Evolutionary conservation across 2,329 filamentous ascomycete species (phyloP).

Genomic region (Claviceps monticola): DNA sequence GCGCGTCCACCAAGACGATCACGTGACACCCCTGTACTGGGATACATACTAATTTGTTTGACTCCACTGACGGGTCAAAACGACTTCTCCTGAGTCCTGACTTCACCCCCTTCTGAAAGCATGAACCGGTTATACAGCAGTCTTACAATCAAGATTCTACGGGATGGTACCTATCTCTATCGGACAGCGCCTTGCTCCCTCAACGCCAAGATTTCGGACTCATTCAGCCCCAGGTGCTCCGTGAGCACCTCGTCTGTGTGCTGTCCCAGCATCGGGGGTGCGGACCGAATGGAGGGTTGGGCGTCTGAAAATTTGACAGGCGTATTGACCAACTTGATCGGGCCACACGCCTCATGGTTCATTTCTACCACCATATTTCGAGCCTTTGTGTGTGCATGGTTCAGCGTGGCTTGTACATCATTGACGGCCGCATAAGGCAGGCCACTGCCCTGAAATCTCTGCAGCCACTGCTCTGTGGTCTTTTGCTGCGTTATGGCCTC

Average conservation of each 20-base stretch:
- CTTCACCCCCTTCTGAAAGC: neutral
- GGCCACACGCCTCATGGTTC: conserved; percentile 69
- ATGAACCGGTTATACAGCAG: neutral
- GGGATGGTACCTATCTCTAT: conserved; percentile 15
- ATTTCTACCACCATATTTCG: conserved; percentile 83
- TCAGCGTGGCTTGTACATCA: conserved; percentile 72
- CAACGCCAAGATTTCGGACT: conserved; percentile 45
- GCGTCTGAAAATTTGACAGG: conserved; percentile 88
- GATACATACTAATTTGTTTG: no score
- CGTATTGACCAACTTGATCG: conserved; percentile 82
- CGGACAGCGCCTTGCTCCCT: conserved; percentile 53
- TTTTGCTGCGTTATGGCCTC: conserved; percentile 59
- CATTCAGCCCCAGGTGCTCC: conserved; percentile 46
- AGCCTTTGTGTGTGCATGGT: conserved; percentile 72
- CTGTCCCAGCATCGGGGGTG: conserved; percentile 75
- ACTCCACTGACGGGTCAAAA: no score
- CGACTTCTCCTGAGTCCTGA: no score
- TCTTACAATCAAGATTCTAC: no score
- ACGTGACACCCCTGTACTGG: no score
- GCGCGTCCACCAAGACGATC: neutral
- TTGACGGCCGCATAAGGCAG: conserved; percentile 92
- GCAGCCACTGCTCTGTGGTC: conserved; percentile 80
- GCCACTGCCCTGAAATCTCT: conserved; percentile 74
- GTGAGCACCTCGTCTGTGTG: conserved; percentile 68
- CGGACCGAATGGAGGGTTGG: conserved; percentile 57